These are phyloP conservation scores for Vigna hirtella DNA, from an alignment of 306 rosid species.

Conservation along the genomic window DNA sequence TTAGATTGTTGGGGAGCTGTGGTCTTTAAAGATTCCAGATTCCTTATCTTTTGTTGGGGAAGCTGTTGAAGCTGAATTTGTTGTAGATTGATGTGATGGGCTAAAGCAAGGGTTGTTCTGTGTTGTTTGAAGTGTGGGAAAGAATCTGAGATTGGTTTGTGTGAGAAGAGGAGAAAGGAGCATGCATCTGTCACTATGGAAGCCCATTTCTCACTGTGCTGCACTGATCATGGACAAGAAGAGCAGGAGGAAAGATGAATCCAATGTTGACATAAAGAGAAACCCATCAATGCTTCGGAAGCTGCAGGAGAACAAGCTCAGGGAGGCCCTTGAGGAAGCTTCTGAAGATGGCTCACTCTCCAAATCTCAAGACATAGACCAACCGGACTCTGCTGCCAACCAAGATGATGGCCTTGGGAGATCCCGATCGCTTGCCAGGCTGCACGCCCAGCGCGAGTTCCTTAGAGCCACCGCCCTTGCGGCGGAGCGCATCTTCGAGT, in stretches of 20 bases:
- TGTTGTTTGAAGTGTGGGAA: conserved; percentile 15
- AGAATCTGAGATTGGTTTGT: conserved; percentile 30
- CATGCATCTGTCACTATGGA: conserved; percentile 98
- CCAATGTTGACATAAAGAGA: conserved; percentile 54
- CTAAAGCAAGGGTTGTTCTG: conserved; percentile 24
- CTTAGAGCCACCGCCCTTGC: conserved; percentile 92
- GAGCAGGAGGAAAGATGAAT: conserved; percentile 68
- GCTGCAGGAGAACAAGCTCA: conserved; percentile 85
- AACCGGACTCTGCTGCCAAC: conserved; percentile 60
- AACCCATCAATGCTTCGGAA: conserved; percentile 78
- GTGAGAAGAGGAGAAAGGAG: conserved; percentile 42
- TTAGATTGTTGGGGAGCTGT: conserved; percentile 42
- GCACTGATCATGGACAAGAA: conserved; percentile 88
- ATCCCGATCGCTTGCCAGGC: conserved; percentile 88
- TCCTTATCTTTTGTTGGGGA: conserved; percentile 8
- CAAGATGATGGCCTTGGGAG: conserved; percentile 74
- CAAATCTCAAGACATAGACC: conserved; percentile 76
- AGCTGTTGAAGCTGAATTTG: conserved; percentile 1
- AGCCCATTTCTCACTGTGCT: conserved; percentile 97
- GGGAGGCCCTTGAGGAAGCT: conserved; percentile 98
- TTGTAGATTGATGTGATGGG: conserved; percentile 47
- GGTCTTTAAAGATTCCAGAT: conserved; percentile 39
- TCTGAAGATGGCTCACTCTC: conserved; percentile 90
- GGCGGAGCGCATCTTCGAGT: conserved; percentile 76
- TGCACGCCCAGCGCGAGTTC: conserved; percentile 88